phyloP scores from a whole-genome alignment of 768 basidiomycete species.

The Gloeopeniophorella convolvens region DNA sequence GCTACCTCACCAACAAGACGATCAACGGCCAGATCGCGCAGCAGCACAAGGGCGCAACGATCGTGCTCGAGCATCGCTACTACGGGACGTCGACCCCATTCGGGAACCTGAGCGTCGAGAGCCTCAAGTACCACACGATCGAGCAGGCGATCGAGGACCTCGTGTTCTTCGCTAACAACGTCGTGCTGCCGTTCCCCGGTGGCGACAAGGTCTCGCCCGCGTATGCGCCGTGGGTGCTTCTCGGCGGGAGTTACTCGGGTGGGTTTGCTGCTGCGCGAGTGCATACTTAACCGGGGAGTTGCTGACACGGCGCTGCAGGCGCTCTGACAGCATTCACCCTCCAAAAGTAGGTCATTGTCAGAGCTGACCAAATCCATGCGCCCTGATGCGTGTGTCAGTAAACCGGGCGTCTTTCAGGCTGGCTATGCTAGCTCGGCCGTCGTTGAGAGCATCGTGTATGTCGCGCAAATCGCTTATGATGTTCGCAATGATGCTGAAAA shows the following conservation, averaged over 20 bases:
- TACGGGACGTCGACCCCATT: slow-evolving; percentile 71
- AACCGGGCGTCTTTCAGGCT: slow-evolving; percentile 53
- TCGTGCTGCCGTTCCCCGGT: slow-evolving; percentile 58
- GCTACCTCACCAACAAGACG: slow-evolving; percentile 59
- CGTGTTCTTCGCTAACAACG: slow-evolving; percentile 62
- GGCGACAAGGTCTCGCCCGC: slow-evolving; percentile 56
- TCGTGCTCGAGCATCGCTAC: slow-evolving; percentile 69
- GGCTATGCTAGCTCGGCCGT: slow-evolving; percentile 66
- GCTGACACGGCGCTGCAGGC: slow-evolving; percentile 26
- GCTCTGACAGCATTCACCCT: slow-evolving; percentile 57
- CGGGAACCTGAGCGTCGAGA: slow-evolving; percentile 50
- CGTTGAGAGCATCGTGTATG: slow-evolving; percentile 49
- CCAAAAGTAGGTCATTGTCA: slow-evolving; percentile 44
- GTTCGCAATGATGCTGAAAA: no score
- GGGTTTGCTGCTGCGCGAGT: background rate
- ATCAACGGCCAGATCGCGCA: slow-evolving; percentile 62
- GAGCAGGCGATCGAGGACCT: slow-evolving; percentile 73
- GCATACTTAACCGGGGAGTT: no score
- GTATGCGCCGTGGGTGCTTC: slow-evolving; percentile 36
- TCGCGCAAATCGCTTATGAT: no score
- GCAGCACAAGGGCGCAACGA: slow-evolving; percentile 53
- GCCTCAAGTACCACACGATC: slow-evolving; percentile 54
- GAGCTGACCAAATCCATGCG: background rate
- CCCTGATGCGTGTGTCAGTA: slow-evolving; percentile 31
- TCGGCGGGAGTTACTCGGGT: slow-evolving; percentile 40